phyloP scores from a whole-genome alignment of 106 monocot genomes.

The Phalaenopsis equestris region DNA sequence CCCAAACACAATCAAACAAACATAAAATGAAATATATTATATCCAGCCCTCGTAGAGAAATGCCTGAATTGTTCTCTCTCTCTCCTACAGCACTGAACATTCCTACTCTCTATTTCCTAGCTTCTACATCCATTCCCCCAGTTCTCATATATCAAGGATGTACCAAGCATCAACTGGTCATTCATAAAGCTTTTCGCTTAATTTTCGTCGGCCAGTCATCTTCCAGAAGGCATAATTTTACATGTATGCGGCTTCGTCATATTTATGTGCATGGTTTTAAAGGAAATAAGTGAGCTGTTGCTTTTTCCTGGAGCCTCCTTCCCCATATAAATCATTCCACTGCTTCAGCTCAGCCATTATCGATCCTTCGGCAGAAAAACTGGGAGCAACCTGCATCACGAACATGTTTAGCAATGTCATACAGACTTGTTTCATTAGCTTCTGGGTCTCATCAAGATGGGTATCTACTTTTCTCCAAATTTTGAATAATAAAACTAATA shows the following conservation, averaged over 20 bases:
- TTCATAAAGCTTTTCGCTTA: not conserved
- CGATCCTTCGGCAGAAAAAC: conserved; percentile 38
- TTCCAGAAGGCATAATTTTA: not conserved
- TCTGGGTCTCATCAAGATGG: too few species aligned
- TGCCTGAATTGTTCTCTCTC: not conserved
- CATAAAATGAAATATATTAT: not conserved
- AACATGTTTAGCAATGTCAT: not conserved
- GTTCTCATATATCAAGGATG: not conserved
- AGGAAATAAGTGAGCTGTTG: conserved; percentile 57
- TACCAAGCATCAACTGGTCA: not conserved
- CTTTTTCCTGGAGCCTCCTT: conserved; percentile 61
- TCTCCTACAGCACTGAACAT: not conserved
- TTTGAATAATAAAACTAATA: too few species aligned
- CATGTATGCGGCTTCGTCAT: not conserved
- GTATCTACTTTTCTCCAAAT: too few species aligned
- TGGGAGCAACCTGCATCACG: conserved; percentile 40
- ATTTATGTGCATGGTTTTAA: conserved; percentile 9
- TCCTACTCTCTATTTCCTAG: not conserved
- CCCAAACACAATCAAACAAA: conserved; percentile 6
- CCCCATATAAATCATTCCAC: conserved; percentile 55
- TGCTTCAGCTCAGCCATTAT: conserved; percentile 53
- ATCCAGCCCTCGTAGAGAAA: not conserved
- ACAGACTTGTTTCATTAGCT: not conserved
- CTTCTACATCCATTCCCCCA: not conserved
- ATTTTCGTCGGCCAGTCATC: not conserved